Evolutionary conservation across 164 flowering plant species (phyloP).

Genomic region (Annona cherimola): DNA sequence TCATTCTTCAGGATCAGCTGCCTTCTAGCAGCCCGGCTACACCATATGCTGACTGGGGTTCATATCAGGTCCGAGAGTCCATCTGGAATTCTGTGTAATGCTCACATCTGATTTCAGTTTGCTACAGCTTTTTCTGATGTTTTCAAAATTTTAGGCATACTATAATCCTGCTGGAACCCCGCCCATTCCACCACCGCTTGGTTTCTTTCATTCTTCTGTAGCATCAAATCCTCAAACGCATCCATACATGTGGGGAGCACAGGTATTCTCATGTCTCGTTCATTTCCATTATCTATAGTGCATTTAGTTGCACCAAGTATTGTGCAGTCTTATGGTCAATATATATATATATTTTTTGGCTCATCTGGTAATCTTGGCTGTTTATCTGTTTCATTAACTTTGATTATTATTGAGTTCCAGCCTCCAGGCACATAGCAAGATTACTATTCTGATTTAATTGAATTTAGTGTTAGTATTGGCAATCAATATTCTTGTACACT

Average conservation of each 20-base stretch:
- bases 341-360: too few species aligned
- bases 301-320: background rate
- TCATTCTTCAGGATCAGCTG: slow-evolving; percentile 25
- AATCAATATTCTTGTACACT: too few species aligned
- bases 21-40: slow-evolving; percentile 25
- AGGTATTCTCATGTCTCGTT: slow-evolving; percentile 12
- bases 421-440: too few species aligned
- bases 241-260: slow-evolving; percentile 32
- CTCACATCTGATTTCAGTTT: background rate
- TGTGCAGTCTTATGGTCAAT: background rate
- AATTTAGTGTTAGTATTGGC: too few species aligned
- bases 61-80: slow-evolving; percentile 20
- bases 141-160: slow-evolving; percentile 21
- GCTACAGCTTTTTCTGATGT: slow-evolving; percentile 2
- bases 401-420: too few species aligned
- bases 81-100: background rate
- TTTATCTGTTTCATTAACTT: too few species aligned
- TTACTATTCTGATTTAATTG: too few species aligned
- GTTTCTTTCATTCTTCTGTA: slow-evolving; percentile 22
- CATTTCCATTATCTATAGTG: background rate
- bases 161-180: slow-evolving; percentile 32
- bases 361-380: too few species aligned
- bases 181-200: slow-evolving; percentile 27
- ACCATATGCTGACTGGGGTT: slow-evolving; percentile 27
- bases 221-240: slow-evolving; percentile 31